These are phyloP conservation scores for Diaporthe ampelina DNA, from an alignment of 2,329 filamentous ascomycete genomes.

Conservation along the genomic window DNA sequence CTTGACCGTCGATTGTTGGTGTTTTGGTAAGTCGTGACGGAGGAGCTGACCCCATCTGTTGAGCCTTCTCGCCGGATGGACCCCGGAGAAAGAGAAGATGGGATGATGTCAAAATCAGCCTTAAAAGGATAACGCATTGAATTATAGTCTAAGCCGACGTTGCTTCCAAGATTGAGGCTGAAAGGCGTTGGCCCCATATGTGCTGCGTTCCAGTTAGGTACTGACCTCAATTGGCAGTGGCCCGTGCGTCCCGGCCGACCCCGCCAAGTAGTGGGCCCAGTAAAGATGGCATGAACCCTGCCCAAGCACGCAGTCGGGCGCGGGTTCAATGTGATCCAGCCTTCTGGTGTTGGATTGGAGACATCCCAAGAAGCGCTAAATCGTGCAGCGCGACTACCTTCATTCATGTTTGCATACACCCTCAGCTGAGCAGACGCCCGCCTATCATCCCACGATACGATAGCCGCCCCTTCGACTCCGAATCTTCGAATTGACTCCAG, in stretches of 20 bases:
- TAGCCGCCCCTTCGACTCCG: not conserved
- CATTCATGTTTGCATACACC: constrained; percentile 5
- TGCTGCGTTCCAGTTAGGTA: not conserved
- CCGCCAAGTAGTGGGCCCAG: constrained; percentile 4
- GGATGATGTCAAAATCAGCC: constrained; percentile 21
- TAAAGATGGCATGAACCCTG: constrained; percentile 9
- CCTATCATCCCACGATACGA: not conserved
- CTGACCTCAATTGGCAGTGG: constrained; percentile 5
- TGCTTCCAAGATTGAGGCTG: constrained; percentile 18
- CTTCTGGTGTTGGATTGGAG: constrained; percentile 3
- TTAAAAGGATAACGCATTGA: constrained; percentile 11
- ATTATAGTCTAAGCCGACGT: constrained; percentile 19
- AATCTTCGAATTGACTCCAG: not conserved
- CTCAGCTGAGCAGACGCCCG: not conserved
- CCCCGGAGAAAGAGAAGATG: not conserved
- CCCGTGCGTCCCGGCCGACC: constrained; percentile 13
- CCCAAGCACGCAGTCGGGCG: not conserved
- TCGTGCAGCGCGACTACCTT: not conserved
- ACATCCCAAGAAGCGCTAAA: constrained; percentile 21
- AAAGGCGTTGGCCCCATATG: constrained; percentile 1
- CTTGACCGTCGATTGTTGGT: too few species aligned
- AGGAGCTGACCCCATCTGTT: too few species aligned
- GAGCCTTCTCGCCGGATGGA: too few species aligned
- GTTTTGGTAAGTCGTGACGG: too few species aligned
- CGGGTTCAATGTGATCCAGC: constrained; percentile 9